phyloP scores from a whole-genome alignment of 2,329 filamentous ascomycete species.

The Pseudocercospora ulei region DNA sequence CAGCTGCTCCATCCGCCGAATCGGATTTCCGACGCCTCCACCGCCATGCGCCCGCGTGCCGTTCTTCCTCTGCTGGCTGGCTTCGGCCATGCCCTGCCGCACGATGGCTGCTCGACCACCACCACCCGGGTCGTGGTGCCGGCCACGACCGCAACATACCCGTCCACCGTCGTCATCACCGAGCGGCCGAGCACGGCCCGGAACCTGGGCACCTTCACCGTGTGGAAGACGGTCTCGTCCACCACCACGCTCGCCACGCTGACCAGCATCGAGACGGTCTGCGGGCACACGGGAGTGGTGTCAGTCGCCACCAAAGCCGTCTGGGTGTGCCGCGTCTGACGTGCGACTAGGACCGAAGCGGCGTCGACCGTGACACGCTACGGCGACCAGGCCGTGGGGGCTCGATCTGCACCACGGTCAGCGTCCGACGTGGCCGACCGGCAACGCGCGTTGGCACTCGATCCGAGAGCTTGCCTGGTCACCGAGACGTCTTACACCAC shows the following conservation, averaged over 20 bases:
- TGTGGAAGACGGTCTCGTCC: slow-evolving; percentile 22
- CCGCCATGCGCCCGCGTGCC: slow-evolving; percentile 23
- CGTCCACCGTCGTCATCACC: slow-evolving; percentile 25
- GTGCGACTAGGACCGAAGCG: slow-evolving; percentile 14
- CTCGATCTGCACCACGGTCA: slow-evolving; percentile 1
- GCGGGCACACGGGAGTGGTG: slow-evolving; percentile 23
- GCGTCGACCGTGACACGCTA: slow-evolving; percentile 25
- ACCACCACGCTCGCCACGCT: slow-evolving; percentile 29
- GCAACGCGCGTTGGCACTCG: slow-evolving; percentile 21
- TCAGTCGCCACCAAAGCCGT: slow-evolving; percentile 13
- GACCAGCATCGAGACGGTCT: slow-evolving; percentile 24
- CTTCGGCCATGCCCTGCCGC: slow-evolving; percentile 25
- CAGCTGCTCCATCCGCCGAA: slow-evolving; percentile 4
- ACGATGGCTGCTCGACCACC: slow-evolving; percentile 26
- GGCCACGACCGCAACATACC: slow-evolving; percentile 29
- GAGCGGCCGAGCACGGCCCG: slow-evolving; percentile 23
- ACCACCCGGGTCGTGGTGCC: slow-evolving; percentile 28
- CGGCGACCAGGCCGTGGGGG: not conserved
- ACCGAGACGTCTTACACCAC: slow-evolving; percentile 28
- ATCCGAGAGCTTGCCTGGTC: slow-evolving; percentile 26
- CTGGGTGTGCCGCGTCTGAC: slow-evolving; percentile 2
- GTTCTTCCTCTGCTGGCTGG: slow-evolving; percentile 24
- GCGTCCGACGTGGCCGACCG: not conserved
- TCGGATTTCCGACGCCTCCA: slow-evolving; percentile 8
- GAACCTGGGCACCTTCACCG: slow-evolving; percentile 30